phyloP scores from a whole-genome alignment of 495 filamentous ascomycete species.

The Penicillium egyptiacum region DNA sequence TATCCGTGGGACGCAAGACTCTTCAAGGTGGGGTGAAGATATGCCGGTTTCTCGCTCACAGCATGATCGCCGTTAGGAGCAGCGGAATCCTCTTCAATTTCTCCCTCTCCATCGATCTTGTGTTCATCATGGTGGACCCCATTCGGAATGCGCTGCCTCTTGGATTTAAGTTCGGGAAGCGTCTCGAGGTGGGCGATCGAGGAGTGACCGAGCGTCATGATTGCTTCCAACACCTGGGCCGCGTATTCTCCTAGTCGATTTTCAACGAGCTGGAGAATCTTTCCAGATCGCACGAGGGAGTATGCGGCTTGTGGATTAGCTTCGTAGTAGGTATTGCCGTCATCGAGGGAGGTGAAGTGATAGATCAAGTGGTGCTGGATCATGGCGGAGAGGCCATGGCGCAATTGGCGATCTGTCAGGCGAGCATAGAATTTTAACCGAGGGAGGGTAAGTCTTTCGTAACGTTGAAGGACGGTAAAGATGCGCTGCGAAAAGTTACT shows the following conservation, averaged over 20 bases:
- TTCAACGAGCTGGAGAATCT: conserved; percentile 74
- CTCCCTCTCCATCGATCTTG: conserved; percentile 27
- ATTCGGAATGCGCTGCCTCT: conserved; percentile 23
- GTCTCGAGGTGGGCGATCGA: conserved; percentile 65
- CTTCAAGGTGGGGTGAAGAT: conserved; percentile 47
- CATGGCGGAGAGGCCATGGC: conserved; percentile 76
- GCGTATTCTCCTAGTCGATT: conserved; percentile 68
- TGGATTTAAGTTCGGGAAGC: conserved; percentile 37
- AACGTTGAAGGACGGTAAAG: conserved; percentile 71
- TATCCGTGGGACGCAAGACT: conserved; percentile 50
- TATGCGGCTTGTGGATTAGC: conserved; percentile 74
- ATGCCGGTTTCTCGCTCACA: conserved; percentile 22
- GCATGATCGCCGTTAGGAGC: conserved; percentile 28
- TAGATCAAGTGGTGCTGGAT: conserved; percentile 85
- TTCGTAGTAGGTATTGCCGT: conserved; percentile 72
- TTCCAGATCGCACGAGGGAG: conserved; percentile 73
- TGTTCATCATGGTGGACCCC: conserved; percentile 38
- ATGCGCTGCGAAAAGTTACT: conserved; percentile 56
- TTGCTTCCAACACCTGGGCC: conserved; percentile 66
- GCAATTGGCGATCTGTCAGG: conserved; percentile 66
- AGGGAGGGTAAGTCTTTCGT: conserved; percentile 73
- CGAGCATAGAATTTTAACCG: conserved; percentile 65
- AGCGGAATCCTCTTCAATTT: conserved; percentile 20
- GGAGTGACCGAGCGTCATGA: conserved; percentile 76
- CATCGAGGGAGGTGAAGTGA: conserved; percentile 64